Conservation (phyloP, 768 basidiomycete genomes). For the Infundibulicybe gibba region DNA sequence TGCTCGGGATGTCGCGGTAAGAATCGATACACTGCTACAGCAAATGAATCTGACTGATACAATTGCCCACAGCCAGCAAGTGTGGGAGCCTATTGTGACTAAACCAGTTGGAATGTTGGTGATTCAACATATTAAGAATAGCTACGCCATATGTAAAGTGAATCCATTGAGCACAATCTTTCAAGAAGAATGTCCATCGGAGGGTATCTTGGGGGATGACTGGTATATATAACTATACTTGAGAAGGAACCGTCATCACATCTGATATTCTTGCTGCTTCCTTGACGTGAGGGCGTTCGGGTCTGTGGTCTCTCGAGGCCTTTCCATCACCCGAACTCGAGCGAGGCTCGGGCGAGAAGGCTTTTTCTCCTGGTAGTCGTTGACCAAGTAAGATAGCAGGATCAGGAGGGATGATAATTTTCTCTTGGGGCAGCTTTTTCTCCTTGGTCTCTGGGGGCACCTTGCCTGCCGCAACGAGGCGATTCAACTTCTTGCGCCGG, state of each 20-base stretch:
- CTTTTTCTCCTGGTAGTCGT: conserved; percentile 34
- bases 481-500: conserved; percentile 42
- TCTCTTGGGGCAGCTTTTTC: conserved; percentile 34
- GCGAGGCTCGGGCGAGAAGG: conserved; percentile 3
- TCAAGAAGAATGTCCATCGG: too few relatives aligned
- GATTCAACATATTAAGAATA: background rate
- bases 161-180: background rate
- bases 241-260: conserved; percentile 11
- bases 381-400: conserved; percentile 60
- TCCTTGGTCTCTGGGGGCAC: conserved; percentile 35
- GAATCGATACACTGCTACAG: conserved; percentile 23
- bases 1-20: conserved; percentile 82
- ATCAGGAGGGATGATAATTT: conserved; percentile 59
- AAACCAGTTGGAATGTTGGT: conserved; percentile 17
- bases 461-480: conserved; percentile 39
- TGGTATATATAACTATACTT: conserved; percentile 5
- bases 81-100: conserved; percentile 82
- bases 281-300: conserved; percentile 4
- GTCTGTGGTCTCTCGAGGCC: conserved; percentile 2
- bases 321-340: conserved; percentile 6
- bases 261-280: conserved; percentile 12
- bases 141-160: background rate
- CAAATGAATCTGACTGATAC: conserved; percentile 1
- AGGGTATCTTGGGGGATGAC: too few relatives aligned
- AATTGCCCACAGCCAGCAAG: conserved; percentile 61